Conservation (phyloP, 768 basidiomycete species). For the Tremella mesenterica region DNA sequence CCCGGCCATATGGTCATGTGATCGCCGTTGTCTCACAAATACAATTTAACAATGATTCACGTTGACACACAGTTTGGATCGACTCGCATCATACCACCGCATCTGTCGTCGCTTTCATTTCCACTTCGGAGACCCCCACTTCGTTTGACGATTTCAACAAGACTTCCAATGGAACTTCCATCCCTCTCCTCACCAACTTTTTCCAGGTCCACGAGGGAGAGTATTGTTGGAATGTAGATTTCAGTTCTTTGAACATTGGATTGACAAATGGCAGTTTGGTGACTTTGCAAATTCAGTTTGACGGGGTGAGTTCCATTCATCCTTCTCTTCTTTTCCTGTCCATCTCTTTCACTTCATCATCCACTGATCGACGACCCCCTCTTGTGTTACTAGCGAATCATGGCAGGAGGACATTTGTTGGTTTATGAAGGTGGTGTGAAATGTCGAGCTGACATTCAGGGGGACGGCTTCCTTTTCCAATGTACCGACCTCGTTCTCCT, state of each 20-base stretch:
- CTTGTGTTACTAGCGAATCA: too few species aligned
- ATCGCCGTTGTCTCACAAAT: conserved; percentile 45
- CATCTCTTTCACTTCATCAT: not conserved
- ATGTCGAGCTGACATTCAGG: conserved; percentile 33
- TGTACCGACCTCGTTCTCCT: conserved; percentile 72
- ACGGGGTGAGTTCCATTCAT: conserved; percentile 23
- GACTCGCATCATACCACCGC: conserved; percentile 20
- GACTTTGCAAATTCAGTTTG: conserved; percentile 53
- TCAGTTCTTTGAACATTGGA: conserved; percentile 51
- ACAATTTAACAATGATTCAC: not conserved
- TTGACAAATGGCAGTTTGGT: conserved; percentile 60
- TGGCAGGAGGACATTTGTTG: too few species aligned
- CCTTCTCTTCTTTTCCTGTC: not conserved
- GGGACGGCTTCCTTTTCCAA: conserved; percentile 65
- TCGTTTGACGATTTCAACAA: conserved; percentile 58
- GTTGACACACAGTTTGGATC: conserved; percentile 26
- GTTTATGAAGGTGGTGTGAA: too few species aligned
- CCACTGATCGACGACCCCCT: too few species aligned
- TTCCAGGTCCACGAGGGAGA: conserved; percentile 52
- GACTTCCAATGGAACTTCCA: conserved; percentile 38
- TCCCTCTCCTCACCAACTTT: conserved; percentile 24
- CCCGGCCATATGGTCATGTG: too few species aligned
- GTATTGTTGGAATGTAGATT: conserved; percentile 61
- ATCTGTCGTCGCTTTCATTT: conserved; percentile 51
- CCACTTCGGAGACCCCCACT: conserved; percentile 51